Percentiles rank a stretch among this genome's conserved stretches.
These are phyloP conservation scores for Colletotrichum neosansevieriae DNA, from an alignment of 2,329 filamentous ascomycete species.

Conservation along the genomic window DNA sequence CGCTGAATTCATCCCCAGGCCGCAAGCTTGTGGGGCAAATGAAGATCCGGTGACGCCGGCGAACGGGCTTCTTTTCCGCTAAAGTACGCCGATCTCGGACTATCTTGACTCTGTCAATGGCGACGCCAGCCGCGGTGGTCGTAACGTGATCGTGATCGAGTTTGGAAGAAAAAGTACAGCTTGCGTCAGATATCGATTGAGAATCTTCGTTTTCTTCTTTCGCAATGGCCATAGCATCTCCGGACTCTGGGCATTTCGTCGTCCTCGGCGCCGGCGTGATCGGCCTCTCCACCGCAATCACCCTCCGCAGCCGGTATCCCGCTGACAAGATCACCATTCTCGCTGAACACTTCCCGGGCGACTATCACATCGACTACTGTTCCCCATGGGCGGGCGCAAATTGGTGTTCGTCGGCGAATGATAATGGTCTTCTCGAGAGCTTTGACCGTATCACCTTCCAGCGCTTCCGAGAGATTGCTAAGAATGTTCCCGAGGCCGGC, in stretches of 20 bases:
- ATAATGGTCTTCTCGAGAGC: slow-evolving; percentile 49
- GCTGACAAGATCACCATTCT: slow-evolving; percentile 70
- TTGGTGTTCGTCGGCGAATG: slow-evolving; percentile 70
- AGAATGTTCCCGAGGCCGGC: slow-evolving; percentile 34
- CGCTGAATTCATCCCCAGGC: too few relatives aligned
- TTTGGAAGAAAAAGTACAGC: too few relatives aligned
- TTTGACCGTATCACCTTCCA: slow-evolving; percentile 42
- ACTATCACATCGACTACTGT: slow-evolving; percentile 91
- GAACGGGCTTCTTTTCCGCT: neutral
- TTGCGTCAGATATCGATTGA: too few relatives aligned
- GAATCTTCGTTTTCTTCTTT: too few relatives aligned
- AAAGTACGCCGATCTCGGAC: neutral
- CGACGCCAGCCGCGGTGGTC: neutral
- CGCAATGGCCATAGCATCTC: neutral
- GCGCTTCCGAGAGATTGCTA: slow-evolving; percentile 37
- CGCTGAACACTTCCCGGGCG: slow-evolving; percentile 92
- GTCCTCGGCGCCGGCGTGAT: slow-evolving; percentile 80
- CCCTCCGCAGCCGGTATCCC: slow-evolving; percentile 56
- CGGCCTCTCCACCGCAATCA: slow-evolving; percentile 77
- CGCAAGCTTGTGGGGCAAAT: neutral
- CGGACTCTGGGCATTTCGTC: slow-evolving; percentile 49
- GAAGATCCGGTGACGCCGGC: neutral
- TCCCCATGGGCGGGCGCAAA: slow-evolving; percentile 92
- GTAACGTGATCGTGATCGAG: neutral
- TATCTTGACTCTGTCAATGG: too few relatives aligned